Conservation (phyloP, 2,329 filamentous ascomycete genomes). For the Shiraia bambusicola region DNA sequence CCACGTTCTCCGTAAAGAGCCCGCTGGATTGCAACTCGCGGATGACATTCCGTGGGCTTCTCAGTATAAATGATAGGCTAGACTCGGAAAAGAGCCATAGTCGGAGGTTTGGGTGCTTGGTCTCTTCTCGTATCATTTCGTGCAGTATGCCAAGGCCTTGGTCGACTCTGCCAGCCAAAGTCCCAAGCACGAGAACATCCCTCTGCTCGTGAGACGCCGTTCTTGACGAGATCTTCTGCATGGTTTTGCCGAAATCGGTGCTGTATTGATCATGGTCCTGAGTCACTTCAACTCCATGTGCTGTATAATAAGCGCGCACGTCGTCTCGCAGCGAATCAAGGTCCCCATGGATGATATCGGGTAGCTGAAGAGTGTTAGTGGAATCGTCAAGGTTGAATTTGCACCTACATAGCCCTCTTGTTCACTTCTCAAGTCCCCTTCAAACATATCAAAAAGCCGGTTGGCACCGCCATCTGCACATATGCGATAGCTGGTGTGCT, state of each 20-base stretch:
- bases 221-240: constrained; percentile 59
- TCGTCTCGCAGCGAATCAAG: constrained; percentile 75
- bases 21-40: constrained; percentile 55
- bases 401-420: constrained; percentile 35
- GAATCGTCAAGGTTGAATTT: background rate
- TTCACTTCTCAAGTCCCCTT: constrained; percentile 21
- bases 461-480: constrained; percentile 94
- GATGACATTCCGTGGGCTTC: constrained; percentile 67
- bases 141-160: constrained; percentile 89
- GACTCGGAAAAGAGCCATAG: constrained; percentile 80
- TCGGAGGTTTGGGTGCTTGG: constrained; percentile 44
- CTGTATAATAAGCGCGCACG: constrained; percentile 66
- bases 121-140: constrained; percentile 66
- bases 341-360: constrained; percentile 78
- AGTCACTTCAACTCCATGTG: constrained; percentile 62
- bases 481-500: constrained; percentile 63
- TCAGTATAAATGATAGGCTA: constrained; percentile 81
- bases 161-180: constrained; percentile 86
- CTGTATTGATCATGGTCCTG: constrained; percentile 78
- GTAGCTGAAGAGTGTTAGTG: constrained; percentile 32
- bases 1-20: constrained; percentile 75
- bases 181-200: constrained; percentile 78
- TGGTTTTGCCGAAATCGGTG: constrained; percentile 85
- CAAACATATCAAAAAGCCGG: constrained; percentile 60
- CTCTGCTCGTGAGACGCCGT: constrained; percentile 42